These are phyloP conservation scores for Suhomyces atakaporum DNA, from an alignment of 1,139 yeast genomes.

Conservation along the genomic window DNA sequence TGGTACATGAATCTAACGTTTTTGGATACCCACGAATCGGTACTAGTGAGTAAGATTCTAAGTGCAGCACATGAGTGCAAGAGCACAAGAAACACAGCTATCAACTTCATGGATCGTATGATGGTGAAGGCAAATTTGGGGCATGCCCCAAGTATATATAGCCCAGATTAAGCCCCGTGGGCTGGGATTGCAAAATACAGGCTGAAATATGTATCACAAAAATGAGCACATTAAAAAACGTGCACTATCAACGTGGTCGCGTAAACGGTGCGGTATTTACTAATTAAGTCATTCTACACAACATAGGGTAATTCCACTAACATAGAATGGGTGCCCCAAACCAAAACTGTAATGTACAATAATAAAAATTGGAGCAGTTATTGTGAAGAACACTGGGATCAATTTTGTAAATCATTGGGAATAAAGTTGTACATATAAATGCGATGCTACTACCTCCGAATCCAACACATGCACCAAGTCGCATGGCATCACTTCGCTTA, in stretches of 20 bases:
- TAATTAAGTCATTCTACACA: too few relatives aligned
- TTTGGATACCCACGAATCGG: conserved; percentile 45
- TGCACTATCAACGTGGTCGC: conserved; percentile 4
- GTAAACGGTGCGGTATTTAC: conserved; percentile 3
- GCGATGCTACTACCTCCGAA: too few relatives aligned
- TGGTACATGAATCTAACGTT: conserved; percentile 33
- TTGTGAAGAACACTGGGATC: too few relatives aligned
- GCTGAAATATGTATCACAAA: neutral
- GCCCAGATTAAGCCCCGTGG: conserved; percentile 8
- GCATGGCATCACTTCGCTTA: too few relatives aligned
- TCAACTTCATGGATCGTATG: conserved; percentile 5
- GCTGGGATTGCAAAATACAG: conserved; percentile 4
- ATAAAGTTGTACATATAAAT: too few relatives aligned
- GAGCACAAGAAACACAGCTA: conserved; percentile 8
- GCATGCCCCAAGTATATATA: too few relatives aligned
- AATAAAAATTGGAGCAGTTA: too few relatives aligned
- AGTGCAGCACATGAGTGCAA: conserved; percentile 18
- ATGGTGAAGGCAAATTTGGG: neutral
- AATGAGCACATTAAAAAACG: neutral
- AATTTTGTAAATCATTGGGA: too few relatives aligned
- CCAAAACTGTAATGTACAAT: too few relatives aligned
- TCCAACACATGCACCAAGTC: too few relatives aligned
- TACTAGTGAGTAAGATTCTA: conserved; percentile 36
- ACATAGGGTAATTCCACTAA: too few relatives aligned
- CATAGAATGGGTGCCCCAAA: too few relatives aligned